Percentiles rank a stretch among this genome's conserved stretches.
Conservation (phyloP, 257 asterid species). For the Gynochthodes officinalis region DNA sequence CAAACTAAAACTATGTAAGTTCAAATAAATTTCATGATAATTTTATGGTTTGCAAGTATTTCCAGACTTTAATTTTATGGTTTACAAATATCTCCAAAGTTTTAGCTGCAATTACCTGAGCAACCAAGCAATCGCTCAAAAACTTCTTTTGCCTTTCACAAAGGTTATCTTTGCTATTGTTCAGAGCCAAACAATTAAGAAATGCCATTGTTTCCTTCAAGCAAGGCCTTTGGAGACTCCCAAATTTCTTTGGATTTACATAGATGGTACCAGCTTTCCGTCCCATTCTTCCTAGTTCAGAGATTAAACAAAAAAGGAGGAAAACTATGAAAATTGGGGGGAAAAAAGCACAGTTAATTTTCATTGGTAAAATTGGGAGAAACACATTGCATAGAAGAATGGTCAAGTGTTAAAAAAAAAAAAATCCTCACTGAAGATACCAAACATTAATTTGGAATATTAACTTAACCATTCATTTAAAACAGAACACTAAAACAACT, state of each 20-base stretch:
- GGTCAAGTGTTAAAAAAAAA: not conserved
- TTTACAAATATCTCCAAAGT: not conserved
- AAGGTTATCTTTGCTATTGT: slow-evolving; percentile 59
- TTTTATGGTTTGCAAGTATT: no score
- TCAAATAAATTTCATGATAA: no score
- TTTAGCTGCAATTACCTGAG: slow-evolving; percentile 54
- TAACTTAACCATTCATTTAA: not conserved
- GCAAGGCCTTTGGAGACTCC: slow-evolving; percentile 81
- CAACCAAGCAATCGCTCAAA: slow-evolving; percentile 77
- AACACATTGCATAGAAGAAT: not conserved
- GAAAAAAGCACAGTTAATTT: not conserved
- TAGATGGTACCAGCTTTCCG: slow-evolving; percentile 60
- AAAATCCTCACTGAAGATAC: not conserved
- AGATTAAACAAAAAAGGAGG: not conserved
- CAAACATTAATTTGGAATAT: not conserved
- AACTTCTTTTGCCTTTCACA: slow-evolving; percentile 69
- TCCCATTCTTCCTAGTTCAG: slow-evolving; percentile 59
- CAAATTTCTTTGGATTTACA: slow-evolving; percentile 79
- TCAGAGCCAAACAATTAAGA: slow-evolving; percentile 74
- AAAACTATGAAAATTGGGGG: not conserved
- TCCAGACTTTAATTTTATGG: no score
- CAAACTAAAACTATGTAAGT: no score
- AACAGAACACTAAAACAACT: not conserved
- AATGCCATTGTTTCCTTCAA: slow-evolving; percentile 74
- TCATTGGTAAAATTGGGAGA: not conserved